phyloP scores from a whole-genome alignment of 1,284 basidiomycete genomes.

The Melampsora americana region DNA sequence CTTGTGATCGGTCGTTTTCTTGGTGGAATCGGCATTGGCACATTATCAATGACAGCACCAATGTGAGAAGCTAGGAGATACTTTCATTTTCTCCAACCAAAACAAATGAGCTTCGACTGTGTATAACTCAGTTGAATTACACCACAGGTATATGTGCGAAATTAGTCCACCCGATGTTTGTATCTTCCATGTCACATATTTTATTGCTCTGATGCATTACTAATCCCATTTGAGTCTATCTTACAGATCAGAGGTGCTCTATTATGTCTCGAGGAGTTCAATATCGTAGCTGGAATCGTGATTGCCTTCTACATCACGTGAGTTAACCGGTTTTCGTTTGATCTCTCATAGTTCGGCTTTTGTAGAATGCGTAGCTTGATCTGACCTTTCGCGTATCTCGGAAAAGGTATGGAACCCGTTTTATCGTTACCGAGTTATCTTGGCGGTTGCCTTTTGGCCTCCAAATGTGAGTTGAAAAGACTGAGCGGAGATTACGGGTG shows the following conservation, averaged over 20 bases:
- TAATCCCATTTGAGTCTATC: background rate
- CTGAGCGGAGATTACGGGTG: too few species aligned
- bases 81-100: background rate
- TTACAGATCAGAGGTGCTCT: slow-evolving; percentile 44
- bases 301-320: slow-evolving; percentile 46
- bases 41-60: slow-evolving; percentile 45
- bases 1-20: slow-evolving; percentile 50
- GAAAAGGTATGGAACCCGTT: slow-evolving; percentile 44
- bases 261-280: slow-evolving; percentile 42
- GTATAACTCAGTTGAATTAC: background rate
- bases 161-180: slow-evolving; percentile 33
- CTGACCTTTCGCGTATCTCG: background rate
- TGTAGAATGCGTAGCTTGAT: background rate
- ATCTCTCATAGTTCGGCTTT: background rate
- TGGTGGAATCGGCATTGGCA: slow-evolving; percentile 48
- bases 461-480: slow-evolving; percentile 42
- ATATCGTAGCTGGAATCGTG: slow-evolving; percentile 47
- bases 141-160: slow-evolving; percentile 40
- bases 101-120: background rate
- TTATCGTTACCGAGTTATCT: slow-evolving; percentile 37
- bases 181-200: background rate
- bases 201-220: background rate
- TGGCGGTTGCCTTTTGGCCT: slow-evolving; percentile 48
- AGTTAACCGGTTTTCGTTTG: slow-evolving; percentile 5
- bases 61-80: slow-evolving; percentile 24